Percentiles rank a stretch among this genome's conserved stretches.
These are phyloP conservation scores for Acanthamoeba divionensis DNA, from an alignment of 208 protist genomes.

Conservation along the genomic window DNA sequence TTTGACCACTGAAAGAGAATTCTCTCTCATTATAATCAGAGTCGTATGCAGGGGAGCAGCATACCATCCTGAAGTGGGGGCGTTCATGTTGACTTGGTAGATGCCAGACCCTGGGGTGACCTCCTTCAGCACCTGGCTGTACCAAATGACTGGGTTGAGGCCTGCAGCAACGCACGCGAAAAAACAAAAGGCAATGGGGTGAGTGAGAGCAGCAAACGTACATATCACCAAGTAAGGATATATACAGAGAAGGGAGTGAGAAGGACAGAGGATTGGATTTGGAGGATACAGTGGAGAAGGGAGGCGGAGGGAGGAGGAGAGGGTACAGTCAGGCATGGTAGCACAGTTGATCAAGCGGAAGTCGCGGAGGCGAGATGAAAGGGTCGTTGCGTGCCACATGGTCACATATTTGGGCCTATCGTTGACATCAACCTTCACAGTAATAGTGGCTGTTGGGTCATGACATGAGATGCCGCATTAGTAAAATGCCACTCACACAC, in stretches of 20 bases:
- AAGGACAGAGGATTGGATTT: neutral
- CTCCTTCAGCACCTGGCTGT: neutral
- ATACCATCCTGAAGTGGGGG: neutral
- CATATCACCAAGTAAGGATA: no score
- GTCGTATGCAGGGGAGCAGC: no score
- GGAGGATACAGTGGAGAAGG: neutral
- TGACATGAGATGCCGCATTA: no score
- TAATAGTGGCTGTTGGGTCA: no score
- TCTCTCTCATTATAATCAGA: no score
- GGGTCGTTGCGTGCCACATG: slow-evolving; percentile 4
- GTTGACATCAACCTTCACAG: neutral
- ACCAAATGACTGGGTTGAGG: slow-evolving; percentile 20
- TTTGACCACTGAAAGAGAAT: no score
- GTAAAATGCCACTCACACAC: no score
- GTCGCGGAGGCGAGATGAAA: neutral
- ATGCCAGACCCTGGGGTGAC: neutral
- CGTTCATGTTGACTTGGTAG: neutral
- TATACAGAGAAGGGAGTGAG: no score
- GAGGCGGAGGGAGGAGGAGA: neutral
- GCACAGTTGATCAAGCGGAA: slow-evolving; percentile 28
- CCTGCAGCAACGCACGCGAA: neutral
- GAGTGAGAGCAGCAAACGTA: neutral
- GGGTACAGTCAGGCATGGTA: neutral
- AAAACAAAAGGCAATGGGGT: neutral
- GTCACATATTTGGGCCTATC: neutral